Base-by-base conservation (phyloP, 805 yeast species). In the Yueomyces sp. region DNA sequence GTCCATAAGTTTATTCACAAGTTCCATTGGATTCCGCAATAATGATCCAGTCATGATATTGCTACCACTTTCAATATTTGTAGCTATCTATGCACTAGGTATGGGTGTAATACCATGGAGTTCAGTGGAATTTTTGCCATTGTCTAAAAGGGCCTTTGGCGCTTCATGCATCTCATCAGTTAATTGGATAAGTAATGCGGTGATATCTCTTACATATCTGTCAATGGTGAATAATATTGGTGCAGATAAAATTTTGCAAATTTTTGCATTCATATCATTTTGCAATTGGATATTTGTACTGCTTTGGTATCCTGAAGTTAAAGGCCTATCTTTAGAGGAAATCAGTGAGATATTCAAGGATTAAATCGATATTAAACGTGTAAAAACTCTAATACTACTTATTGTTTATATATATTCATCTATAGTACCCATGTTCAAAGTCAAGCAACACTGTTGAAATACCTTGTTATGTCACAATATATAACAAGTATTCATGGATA, bases 81-180 rank as follows among this genome's bases (percentile, higher is more conserved):
- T 69, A 26, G 69, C 68, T 0, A 56, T 65, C 3, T 69, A 65
- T 50, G 72, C 73, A 0, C 55, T 67, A 2, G 73, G 67, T 0
- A 51, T 69, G 54, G 74, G 73, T 1, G 61, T 66, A 0, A 60
- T 69, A 26, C 74, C 74, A 0, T 69, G 73, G 73, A 59, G 57
- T 29, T 62, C 68, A 12, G 72, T 68, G 1, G 74, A 69, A 45
- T 65, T 69, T 45, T 50, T 70, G 32, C 73, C 73, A 0, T 44
- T 65, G 36, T 67, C 66, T 44, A 58, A 64, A 28, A 54, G 73
- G 44, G 61, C 72, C 3, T 57, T 65, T 38, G 74, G 73, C 2
- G 62, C 69, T 12, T 63, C 71, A 5, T 46, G 66, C 38, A 68
- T 70, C 9, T 55, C 70, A 8, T 66, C 69, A 40, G 59, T 66